Evolutionary conservation across 1,139 yeast species (phyloP).

Genomic region (Pichia sp.): DNA sequence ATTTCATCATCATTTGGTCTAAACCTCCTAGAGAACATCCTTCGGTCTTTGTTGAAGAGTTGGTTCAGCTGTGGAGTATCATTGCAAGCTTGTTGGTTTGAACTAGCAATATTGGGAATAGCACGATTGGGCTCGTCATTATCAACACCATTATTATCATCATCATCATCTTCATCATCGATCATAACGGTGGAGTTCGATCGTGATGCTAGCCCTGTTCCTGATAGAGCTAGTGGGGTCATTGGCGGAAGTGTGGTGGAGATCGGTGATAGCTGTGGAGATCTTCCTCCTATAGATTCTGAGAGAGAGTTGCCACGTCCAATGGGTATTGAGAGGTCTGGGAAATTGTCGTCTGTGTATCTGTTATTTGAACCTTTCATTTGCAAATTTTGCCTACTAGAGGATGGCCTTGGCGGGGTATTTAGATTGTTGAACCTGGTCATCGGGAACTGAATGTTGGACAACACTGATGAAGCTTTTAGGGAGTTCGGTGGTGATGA

Average conservation of each 20-base stretch:
- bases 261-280: slow-evolving; percentile 29
- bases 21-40: too few relatives aligned
- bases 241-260: slow-evolving; percentile 27
- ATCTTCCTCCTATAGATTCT: slow-evolving; percentile 24
- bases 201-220: slow-evolving; percentile 15
- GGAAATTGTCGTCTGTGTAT: slow-evolving; percentile 3
- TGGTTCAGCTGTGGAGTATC: too few relatives aligned
- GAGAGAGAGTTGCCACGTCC: slow-evolving; percentile 18
- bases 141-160: slow-evolving; percentile 8
- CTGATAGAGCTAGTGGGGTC: slow-evolving; percentile 27
- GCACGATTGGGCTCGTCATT: slow-evolving; percentile 2
- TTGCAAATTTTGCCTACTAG: too few relatives aligned
- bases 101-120: slow-evolving; percentile 1
- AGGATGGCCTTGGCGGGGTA: background rate
- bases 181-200: slow-evolving; percentile 9
- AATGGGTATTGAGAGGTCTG: background rate
- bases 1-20: too few relatives aligned
- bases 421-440: background rate
- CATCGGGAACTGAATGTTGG: slow-evolving; percentile 3
- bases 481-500: slow-evolving; percentile 42
- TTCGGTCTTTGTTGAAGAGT: too few relatives aligned
- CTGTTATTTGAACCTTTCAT: slow-evolving; percentile 6
- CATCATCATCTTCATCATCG: slow-evolving; percentile 12
- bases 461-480: slow-evolving; percentile 15
- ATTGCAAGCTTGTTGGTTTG: too few relatives aligned